phyloP scores from a whole-genome alignment of 495 filamentous ascomycete species.

The Daldinia caldariorum region DNA sequence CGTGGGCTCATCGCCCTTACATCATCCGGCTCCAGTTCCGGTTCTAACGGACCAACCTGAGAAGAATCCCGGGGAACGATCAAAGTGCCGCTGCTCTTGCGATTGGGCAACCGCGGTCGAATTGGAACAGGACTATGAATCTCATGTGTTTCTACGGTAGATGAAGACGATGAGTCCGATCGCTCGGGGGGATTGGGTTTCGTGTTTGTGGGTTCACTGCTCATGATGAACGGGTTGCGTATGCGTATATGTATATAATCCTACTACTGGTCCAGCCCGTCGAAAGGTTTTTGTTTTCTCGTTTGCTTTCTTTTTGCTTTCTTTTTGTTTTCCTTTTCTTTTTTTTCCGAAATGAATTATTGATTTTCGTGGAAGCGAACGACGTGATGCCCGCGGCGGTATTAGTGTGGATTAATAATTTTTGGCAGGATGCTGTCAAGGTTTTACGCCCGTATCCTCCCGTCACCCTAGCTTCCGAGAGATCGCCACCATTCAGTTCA shows the following conservation, averaged over 20 bases:
- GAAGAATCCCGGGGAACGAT: constrained; percentile 79
- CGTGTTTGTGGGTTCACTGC: constrained; percentile 29
- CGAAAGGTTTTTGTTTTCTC: background rate
- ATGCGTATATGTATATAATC: constrained; percentile 14
- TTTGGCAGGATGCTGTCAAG: constrained; percentile 22
- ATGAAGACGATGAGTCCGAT: constrained; percentile 54
- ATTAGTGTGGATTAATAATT: constrained; percentile 30
- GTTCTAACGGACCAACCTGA: constrained; percentile 70
- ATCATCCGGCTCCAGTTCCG: constrained; percentile 80
- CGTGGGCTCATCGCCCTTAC: constrained; percentile 95
- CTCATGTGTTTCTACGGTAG: constrained; percentile 50
- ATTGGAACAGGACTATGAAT: constrained; percentile 59
- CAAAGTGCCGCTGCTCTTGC: constrained; percentile 82
- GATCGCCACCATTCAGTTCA: constrained; percentile 40
- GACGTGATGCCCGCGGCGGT: constrained; percentile 12
- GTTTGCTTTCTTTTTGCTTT: too few relatives aligned
- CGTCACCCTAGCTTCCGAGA: constrained; percentile 35
- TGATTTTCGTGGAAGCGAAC: constrained; percentile 32
- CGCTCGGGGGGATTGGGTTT: constrained; percentile 46
- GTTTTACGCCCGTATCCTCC: constrained; percentile 45
- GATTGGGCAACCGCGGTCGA: constrained; percentile 63
- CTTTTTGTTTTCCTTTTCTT: background rate
- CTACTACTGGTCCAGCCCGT: constrained; percentile 33
- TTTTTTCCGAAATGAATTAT: constrained; percentile 29
- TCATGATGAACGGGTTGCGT: constrained; percentile 38